Evolutionary conservation across 306 rosid genomes (phyloP), one percentile per base, ranked within the genome.

Genomic region (Dicorynia guianensis): DNA sequence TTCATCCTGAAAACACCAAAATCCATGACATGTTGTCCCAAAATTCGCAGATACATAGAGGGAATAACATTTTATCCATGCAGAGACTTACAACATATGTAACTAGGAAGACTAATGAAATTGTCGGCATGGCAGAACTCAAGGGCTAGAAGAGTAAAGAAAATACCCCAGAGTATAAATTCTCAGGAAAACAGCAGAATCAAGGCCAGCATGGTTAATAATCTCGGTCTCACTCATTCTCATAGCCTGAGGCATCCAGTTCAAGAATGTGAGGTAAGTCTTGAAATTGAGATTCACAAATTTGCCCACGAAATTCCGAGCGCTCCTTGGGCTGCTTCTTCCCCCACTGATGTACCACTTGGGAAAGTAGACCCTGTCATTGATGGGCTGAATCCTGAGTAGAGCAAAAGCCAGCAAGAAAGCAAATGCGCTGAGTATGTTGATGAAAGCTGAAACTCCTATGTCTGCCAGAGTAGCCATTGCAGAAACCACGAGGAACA

Each of bases 201-300:
- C 99, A 62, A 95, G 89, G 15, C 99, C 97, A 79, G 99, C 97
- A 82, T 92, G 97, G 83, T 44, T 79, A 66, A 90, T 88, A 61
- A 95, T 95, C 81, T 92, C 93, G 74, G 88, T 5, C 76, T 95
- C 97, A 63, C 74, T 69, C 97, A 90, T 92, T 84, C 83, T 90
- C 76, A 92, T 58, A 81, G 99, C 97, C 64, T 84, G 90, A 40
- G 99, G 99, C 97, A 95, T 95, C 99, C 99, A 95, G 52, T 89
- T 90, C 78, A 95, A 84, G 82, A 95, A 95, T 0, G 97, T 80
- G 11, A 95, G 13, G 56, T 95, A 95, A 79, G 99, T 95, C 72
- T 25, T 84, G 74, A 89, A 38, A 72, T 95, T 83, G 71, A 92
- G 93, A 80, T 95, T 95, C 12, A 95, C 97, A 83, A 90, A 92